Base-by-base conservation (phyloP, 306 rosid genomes). In the Malus sylvestris region DNA sequence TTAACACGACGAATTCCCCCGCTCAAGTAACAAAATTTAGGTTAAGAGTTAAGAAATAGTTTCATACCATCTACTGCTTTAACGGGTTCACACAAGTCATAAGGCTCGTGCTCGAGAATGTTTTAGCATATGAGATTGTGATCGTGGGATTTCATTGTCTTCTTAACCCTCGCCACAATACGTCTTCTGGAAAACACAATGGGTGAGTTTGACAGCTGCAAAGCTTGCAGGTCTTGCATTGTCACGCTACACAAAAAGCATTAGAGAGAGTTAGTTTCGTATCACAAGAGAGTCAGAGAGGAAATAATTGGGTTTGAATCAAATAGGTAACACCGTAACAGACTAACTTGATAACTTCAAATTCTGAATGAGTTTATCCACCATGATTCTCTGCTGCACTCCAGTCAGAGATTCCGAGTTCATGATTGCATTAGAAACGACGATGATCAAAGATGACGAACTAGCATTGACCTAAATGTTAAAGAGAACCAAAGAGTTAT, bases 311-410 rank as follows among this genome's bases (percentile, higher is more conserved):
- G 18, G 52, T 25, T 27, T 66, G 60, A 75, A 73, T 25, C 46
- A 42, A 42, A 10, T 40, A 10, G 27, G n/a, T 65, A 40, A 40
- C 13, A 30, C 42, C 42, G 42, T 38, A 38, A 38, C 9, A 38
- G 40, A 80, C 81, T 76, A 70, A 73, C 83, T 76, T 69, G 84
- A 79, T 81, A 87, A 81, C 68, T 90, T 86, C 53, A 89, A 84
- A 71, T 73, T 89, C 82, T 83, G 80, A 75, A 91, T 84, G 78
- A 95, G 86, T 67, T 91, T 91, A 68, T 95, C 99, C 76, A 84
- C 98, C 97, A 95, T 88, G 79, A 88, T 88, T 82, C 85, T 91
- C 89, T 95, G 99, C 85, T 92, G 96, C 30, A 81, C 96, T 76
- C 81, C 89, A 79, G 91, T 91, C 77, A 88, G 83, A 61, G 88